phyloP scores from a whole-genome alignment of 257 asterid genomes.

The Pogostemon cablin region DNA sequence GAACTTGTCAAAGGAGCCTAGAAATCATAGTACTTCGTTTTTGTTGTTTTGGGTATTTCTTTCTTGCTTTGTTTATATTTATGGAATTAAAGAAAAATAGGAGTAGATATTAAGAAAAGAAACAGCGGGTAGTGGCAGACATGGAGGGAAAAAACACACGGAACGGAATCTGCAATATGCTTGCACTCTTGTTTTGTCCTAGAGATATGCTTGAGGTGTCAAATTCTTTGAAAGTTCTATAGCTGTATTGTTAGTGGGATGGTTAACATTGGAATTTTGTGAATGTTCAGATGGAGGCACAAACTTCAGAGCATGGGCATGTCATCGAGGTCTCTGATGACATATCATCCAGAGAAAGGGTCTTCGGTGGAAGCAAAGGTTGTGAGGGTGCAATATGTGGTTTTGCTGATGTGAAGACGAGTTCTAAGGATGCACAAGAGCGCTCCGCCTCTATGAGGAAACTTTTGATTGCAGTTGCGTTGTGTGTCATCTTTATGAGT shows the following conservation, averaged over 20 bases:
- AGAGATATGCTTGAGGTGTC: background rate
- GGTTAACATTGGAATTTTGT: constrained; percentile 18
- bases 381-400: constrained; percentile 86
- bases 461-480: constrained; percentile 63
- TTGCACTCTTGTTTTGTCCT: constrained; percentile 8
- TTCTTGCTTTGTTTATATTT: too few relatives aligned
- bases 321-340: constrained; percentile 56
- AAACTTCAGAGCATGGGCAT: constrained; percentile 47
- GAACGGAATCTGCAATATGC: background rate
- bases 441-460: constrained; percentile 77
- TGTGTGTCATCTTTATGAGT: constrained; percentile 78
- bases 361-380: constrained; percentile 47
- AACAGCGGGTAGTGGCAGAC: too few relatives aligned
- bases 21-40: too few relatives aligned
- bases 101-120: too few relatives aligned
- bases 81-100: too few relatives aligned
- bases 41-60: too few relatives aligned
- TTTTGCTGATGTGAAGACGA: constrained; percentile 64
- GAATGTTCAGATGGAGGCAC: constrained; percentile 62
- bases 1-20: too few relatives aligned
- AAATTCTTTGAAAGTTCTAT: background rate
- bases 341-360: constrained; percentile 43
- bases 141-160: too few relatives aligned
- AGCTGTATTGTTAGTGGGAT: background rate
- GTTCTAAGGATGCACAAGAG: constrained; percentile 68